Conservation (phyloP, 192 early-diverging fungal species). For the Gamsiella multidivaricata region DNA sequence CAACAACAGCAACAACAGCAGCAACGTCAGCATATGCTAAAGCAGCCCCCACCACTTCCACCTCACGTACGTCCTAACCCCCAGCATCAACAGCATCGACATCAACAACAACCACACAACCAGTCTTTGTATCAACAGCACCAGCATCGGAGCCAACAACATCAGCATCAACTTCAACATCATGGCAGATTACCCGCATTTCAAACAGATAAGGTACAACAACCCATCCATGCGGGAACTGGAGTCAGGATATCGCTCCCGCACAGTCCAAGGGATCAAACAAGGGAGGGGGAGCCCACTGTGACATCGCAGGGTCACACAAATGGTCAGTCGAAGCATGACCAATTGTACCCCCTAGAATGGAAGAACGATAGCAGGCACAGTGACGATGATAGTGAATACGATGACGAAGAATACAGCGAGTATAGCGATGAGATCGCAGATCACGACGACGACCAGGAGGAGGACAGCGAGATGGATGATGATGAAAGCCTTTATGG, state of each 20-base stretch:
- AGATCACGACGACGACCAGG: no score
- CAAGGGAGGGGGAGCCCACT: slow-evolving; percentile 15
- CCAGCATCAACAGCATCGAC: neutral
- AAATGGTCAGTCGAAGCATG: neutral
- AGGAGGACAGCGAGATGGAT: slow-evolving; percentile 18
- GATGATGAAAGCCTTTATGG: slow-evolving; percentile 21
- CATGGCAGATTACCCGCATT: neutral
- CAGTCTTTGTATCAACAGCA: slow-evolving; percentile 13
- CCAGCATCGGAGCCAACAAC: neutral
- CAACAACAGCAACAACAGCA: slow-evolving; percentile 14
- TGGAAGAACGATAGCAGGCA: neutral
- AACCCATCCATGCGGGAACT: neutral
- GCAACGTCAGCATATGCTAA: slow-evolving; percentile 16
- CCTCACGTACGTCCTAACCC: slow-evolving; percentile 5
- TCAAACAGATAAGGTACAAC: no score
- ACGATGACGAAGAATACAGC: neutral
- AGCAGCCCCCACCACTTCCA: slow-evolving; percentile 6
- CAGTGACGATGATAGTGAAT: neutral
- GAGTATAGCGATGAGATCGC: neutral
- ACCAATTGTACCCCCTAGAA: neutral
- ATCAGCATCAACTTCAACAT: slow-evolving; percentile 3
- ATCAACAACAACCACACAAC: slow-evolving; percentile 8
- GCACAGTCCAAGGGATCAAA: slow-evolving; percentile 37
- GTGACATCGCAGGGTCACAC: neutral
- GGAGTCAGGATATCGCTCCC: neutral